Conservation (phyloP, 805 yeast genomes). For the Dipodascus geniculatus region DNA sequence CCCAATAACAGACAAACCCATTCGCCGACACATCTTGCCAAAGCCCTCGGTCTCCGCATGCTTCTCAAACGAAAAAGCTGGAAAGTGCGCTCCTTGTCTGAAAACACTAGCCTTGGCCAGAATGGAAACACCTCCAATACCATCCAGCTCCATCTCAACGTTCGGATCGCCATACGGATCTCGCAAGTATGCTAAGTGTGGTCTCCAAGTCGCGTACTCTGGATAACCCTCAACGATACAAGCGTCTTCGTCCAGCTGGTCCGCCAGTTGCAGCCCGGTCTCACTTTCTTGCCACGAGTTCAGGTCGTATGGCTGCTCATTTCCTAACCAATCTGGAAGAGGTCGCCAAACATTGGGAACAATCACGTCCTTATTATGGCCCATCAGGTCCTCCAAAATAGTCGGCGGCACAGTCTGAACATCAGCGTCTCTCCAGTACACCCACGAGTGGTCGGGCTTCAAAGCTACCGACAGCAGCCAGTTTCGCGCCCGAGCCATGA, state of each 20-base stretch:
- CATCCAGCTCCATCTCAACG: conserved; percentile 83
- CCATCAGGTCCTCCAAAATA: conserved; percentile 84
- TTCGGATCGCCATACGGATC: conserved; percentile 88
- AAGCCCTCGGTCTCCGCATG: conserved; percentile 98
- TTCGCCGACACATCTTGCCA: conserved; percentile 74
- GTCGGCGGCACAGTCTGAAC: conserved; percentile 85
- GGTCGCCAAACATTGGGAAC: conserved; percentile 99
- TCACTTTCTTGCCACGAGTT: conserved; percentile 93
- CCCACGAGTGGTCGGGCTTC: conserved; percentile 89
- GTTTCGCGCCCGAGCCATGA: conserved; percentile 93
- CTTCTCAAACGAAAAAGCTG: conserved; percentile 87
- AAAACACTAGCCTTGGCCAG: conserved; percentile 77
- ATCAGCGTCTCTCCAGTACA: conserved; percentile 96
- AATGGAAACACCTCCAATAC: conserved; percentile 94
- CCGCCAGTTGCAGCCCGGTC: conserved; percentile 40
- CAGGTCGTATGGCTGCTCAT: conserved; percentile 89
- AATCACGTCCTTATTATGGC: conserved; percentile 78
- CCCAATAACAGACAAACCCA: conserved; percentile 83
- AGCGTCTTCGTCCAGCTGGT: conserved; percentile 70
- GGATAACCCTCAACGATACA: conserved; percentile 98
- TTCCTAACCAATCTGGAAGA: conserved; percentile 77
- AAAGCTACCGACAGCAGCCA: conserved; percentile 84
- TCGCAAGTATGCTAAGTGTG: conserved; percentile 85
- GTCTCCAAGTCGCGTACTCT: conserved; percentile 96
- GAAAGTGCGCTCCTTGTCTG: conserved; percentile 84